Base-by-base conservation (phyloP, 441 rosid genomes). In the Capsella rubella region DNA sequence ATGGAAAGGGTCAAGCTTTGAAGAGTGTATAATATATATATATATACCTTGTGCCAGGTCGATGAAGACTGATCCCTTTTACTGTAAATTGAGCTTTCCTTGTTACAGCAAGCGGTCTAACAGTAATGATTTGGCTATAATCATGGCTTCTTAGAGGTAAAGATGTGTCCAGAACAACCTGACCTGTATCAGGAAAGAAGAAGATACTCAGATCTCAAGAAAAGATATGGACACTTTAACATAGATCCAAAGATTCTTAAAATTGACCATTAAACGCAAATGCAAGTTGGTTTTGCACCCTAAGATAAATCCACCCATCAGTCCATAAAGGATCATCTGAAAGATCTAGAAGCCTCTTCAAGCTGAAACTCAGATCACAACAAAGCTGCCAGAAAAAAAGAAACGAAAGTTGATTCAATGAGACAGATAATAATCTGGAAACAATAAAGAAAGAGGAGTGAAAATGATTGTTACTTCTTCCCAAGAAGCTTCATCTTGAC, bases 401-500 rank as follows among this genome's bases (percentile, higher is more conserved):
- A 50, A 64, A 49, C 12, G 9, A 28, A 11, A 32, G 12, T 8
- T 60, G 31, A 67, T 21, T 47, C 55, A 13, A 64, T 34, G 57
- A 64, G 56, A 64, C 21, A 32, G 31, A 49, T 49, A 21, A 50
- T 16, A 34, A 8, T 49, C 6, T 18, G 46, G 35, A 11, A 66
- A 66, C 9, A 49, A 3, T 14, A 35, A 27, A 35, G 43, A 64
- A 52, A 52, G 52, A 63, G 51, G 35, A 47, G 16, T 31, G 47
- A 75, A 42, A 51, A 57, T 55, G 76, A 79, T 68, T 68, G 90
- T 79, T 81, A 95, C 98, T 76, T 91, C 95, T 71, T 89, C 93
- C 99, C 98, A 95, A 64, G 90, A 84, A 54, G 87, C 86, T 85
- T 86, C 98, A 31, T 85, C 64, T 81, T 89, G 97, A 80, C 88